Conservation (phyloP, 2,329 filamentous ascomycete genomes). For the Chaetothyriales sp. region DNA sequence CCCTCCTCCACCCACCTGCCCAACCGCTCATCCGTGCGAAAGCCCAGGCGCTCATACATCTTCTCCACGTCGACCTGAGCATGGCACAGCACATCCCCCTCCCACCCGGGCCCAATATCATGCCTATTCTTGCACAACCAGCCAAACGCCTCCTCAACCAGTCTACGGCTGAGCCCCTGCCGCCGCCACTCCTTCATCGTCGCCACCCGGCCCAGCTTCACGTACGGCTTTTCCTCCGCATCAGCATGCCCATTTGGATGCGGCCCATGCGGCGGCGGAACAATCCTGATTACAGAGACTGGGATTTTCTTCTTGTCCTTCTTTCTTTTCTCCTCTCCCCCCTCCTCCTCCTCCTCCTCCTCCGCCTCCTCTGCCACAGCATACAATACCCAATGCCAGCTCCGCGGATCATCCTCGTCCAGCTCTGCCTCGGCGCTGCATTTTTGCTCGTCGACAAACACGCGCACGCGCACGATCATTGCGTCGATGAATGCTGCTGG, state of each 20-base stretch:
- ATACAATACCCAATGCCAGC: conserved; percentile 82
- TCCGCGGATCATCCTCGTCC: conserved; percentile 63
- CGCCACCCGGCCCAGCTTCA: conserved; percentile 68
- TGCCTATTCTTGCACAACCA: conserved; percentile 52
- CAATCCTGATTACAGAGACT: conserved; percentile 62
- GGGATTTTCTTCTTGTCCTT: conserved; percentile 26
- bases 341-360: conserved; percentile 34
- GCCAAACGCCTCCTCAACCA: conserved; percentile 52
- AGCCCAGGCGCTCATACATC: conserved; percentile 59
- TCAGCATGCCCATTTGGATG: conserved; percentile 29
- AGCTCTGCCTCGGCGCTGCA: conserved; percentile 53
- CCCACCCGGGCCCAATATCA: conserved; percentile 40
- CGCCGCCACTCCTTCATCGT: conserved; percentile 52
- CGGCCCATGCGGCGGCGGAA: conserved; percentile 61
- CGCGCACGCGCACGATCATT: conserved; percentile 41
- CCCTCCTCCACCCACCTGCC: conserved; percentile 72
- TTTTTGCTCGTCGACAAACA: conserved; percentile 44
- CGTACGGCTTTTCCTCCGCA: conserved; percentile 47
- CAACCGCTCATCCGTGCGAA: conserved; percentile 55
- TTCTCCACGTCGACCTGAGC: conserved; percentile 52
- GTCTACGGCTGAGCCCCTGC: conserved; percentile 45
- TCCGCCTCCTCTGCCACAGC: conserved; percentile 38
- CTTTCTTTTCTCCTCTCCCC: conserved; percentile 2
- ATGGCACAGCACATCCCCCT: conserved; percentile 63
- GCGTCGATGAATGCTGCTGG: conserved; percentile 45